Evolutionary conservation across 768 basidiomycete genomes (phyloP).

Genomic region (Amanita pseudoporphyria): DNA sequence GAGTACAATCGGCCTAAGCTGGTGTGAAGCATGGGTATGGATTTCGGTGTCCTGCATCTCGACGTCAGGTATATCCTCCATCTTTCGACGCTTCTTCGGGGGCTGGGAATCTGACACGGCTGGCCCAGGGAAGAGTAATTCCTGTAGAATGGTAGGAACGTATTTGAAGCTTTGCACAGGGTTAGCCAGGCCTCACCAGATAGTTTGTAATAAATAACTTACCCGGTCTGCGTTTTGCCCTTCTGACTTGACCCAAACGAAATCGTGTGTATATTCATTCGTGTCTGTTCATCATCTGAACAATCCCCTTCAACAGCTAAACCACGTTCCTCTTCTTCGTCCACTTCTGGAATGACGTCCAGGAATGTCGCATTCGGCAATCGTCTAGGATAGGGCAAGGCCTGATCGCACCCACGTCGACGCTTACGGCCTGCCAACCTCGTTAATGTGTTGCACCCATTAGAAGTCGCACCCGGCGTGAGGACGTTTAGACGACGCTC

Average conservation of each 20-base stretch:
- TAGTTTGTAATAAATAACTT: constrained; percentile 13
- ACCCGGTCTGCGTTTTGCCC: constrained; percentile 36
- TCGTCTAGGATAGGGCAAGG: constrained; percentile 20
- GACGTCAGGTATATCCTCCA: constrained; percentile 7
- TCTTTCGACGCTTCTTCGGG: constrained; percentile 26
- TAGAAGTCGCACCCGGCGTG: constrained; percentile 20
- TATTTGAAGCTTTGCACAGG: constrained; percentile 40
- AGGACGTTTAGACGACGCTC: constrained; percentile 45
- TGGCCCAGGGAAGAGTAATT: constrained; percentile 32
- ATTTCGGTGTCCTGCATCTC: constrained; percentile 1
- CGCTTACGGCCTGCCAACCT: constrained; percentile 35
- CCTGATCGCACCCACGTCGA: constrained; percentile 26
- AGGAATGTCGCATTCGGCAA: constrained; percentile 31
- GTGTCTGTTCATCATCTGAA: constrained; percentile 25
- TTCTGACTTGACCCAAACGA: constrained; percentile 34
- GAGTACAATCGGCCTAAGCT: background rate
- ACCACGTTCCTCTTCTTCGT: constrained; percentile 18
- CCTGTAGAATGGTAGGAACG: constrained; percentile 30
- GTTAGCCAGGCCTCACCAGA: background rate
- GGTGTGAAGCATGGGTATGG: background rate
- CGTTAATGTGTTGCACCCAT: constrained; percentile 14
- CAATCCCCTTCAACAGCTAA: background rate
- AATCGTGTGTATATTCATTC: constrained; percentile 37
- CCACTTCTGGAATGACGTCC: constrained; percentile 28
- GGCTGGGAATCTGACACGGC: constrained; percentile 14